Conservation (phyloP, 192 early-diverging fungal species). For the Phycomyces nitens region DNA sequence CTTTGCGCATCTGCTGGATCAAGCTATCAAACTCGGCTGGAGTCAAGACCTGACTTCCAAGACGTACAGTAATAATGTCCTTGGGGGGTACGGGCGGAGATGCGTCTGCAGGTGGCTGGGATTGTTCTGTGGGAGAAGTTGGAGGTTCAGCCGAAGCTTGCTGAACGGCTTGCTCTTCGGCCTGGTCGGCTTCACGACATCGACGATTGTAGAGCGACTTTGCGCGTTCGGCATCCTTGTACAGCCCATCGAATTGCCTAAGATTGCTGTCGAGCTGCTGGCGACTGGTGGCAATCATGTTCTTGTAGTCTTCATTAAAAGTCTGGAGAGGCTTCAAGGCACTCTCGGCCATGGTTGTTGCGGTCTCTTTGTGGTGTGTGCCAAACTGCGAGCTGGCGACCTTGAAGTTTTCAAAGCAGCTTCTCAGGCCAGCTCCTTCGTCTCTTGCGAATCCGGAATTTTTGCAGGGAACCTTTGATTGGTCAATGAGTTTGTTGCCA, state of each 20-base stretch:
- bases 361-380: conserved; percentile 39
- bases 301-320: conserved; percentile 39
- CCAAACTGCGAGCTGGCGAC: conserved; percentile 40
- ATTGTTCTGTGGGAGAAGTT: not conserved
- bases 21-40: conserved; percentile 22
- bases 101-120: not conserved
- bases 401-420: conserved; percentile 47
- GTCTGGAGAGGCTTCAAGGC: conserved; percentile 50
- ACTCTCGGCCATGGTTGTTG: conserved; percentile 36
- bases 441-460: conserved; percentile 49
- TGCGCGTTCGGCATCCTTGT: conserved; percentile 43
- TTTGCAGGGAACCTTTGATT: conserved; percentile 18
- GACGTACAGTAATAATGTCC: conserved; percentile 6
- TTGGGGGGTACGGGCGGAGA: not conserved
- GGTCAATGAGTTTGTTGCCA: conserved; percentile 33
- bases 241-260: conserved; percentile 44
- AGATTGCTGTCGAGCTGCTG: conserved; percentile 46
- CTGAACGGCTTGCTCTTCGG: conserved; percentile 46
- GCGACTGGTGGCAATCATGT: conserved; percentile 34
- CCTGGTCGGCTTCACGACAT: conserved; percentile 62
- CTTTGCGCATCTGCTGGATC: conserved; percentile 51
- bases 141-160: not conserved
- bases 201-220: conserved; percentile 38
- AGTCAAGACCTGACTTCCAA: conserved; percentile 16
- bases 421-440: conserved; percentile 51